Conservation (phyloP, 2,329 filamentous ascomycete genomes). For the Drechslerella coelobrocha region DNA sequence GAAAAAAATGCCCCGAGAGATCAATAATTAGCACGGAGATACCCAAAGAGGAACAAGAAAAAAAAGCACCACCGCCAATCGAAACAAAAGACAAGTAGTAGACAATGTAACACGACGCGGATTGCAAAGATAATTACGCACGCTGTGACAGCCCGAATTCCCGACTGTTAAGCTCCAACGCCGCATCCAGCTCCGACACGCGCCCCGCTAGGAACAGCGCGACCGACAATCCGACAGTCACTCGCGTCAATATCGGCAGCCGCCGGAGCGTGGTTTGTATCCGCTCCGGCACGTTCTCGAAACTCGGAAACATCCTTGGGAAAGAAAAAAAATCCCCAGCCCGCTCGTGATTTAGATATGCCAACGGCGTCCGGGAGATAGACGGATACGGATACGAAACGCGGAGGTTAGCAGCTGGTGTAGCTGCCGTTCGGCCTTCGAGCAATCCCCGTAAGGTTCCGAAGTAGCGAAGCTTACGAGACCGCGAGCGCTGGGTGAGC, state of each 20-base stretch:
- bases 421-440: too few relatives aligned
- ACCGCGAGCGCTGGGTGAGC: too few relatives aligned
- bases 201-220: slow-evolving; percentile 36
- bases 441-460: too few relatives aligned
- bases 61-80: not conserved
- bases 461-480: too few relatives aligned
- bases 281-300: slow-evolving; percentile 38
- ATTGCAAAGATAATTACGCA: slow-evolving; percentile 2
- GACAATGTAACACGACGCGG: not conserved
- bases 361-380: not conserved
- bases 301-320: slow-evolving; percentile 23
- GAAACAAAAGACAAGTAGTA: not conserved
- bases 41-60: too few relatives aligned
- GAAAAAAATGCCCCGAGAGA: too few relatives aligned
- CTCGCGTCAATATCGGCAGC: slow-evolving; percentile 44
- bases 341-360: too few relatives aligned
- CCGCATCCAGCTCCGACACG: slow-evolving; percentile 26
- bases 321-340: not conserved
- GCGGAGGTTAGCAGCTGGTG: not conserved
- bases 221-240: slow-evolving; percentile 16
- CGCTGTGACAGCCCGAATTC: slow-evolving; percentile 39
- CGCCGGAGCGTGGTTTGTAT: slow-evolving; percentile 33
- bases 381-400: not conserved
- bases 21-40: too few relatives aligned
- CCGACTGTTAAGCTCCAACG: slow-evolving; percentile 21